Evolutionary conservation across 2,329 filamentous ascomycete species (phyloP).

Genomic region (Albophoma yamanashiensis): DNA sequence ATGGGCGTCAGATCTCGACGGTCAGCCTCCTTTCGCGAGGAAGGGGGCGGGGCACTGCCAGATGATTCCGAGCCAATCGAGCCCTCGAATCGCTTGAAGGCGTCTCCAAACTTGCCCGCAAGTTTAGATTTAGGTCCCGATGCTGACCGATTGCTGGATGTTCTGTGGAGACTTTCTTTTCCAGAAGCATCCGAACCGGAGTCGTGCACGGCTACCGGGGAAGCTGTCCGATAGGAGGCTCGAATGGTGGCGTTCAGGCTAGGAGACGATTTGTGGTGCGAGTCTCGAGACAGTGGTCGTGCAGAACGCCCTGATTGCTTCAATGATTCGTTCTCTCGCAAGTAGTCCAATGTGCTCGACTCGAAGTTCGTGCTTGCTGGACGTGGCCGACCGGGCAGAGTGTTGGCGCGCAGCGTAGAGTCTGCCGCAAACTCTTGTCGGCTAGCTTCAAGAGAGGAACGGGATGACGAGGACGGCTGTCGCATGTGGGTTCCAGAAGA

Average conservation of each 20-base stretch:
- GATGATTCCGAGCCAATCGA: conserved; percentile 22
- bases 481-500: conserved; percentile 14
- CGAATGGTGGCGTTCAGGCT: conserved; percentile 22
- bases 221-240: conserved; percentile 62
- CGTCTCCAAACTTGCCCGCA: conserved; percentile 84
- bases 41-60: conserved; percentile 30
- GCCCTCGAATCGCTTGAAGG: conserved; percentile 82
- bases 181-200: conserved; percentile 38
- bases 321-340: conserved; percentile 62
- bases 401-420: conserved; percentile 9
- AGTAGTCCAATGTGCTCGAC: conserved; percentile 63
- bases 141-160: conserved; percentile 61
- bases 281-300: conserved; percentile 9
- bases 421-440: conserved; percentile 10
- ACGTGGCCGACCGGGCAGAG: conserved; percentile 43
- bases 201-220: conserved; percentile 66
- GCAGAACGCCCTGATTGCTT: conserved; percentile 22
- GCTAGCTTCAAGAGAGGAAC: conserved; percentile 10
- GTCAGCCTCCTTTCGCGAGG: conserved; percentile 36
- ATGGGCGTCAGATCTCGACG: conserved; percentile 55
- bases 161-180: conserved; percentile 49
- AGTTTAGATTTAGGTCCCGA: conserved; percentile 72
- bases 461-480: conserved; percentile 7
- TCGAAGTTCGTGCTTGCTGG: conserved; percentile 78
- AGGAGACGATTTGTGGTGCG: conserved; percentile 25